phyloP scores from a whole-genome alignment of 106 monocot genomes.

The Dendrobium officinale region DNA sequence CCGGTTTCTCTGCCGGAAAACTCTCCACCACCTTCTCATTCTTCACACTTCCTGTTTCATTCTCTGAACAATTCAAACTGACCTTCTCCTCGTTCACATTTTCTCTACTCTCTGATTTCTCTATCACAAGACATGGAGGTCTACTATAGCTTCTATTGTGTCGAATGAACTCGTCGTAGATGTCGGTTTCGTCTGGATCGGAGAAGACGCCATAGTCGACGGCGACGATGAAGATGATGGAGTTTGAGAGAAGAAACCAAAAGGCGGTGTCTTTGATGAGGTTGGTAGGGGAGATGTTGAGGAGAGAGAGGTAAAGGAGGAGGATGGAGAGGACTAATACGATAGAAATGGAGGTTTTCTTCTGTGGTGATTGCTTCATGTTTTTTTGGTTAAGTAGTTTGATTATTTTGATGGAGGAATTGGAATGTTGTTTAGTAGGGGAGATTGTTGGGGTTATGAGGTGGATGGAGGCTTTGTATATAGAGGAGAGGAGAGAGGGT shows the following conservation, averaged over 20 bases:
- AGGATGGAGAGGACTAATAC: constrained; percentile 50
- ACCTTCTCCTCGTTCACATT: no score
- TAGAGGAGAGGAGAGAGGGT: background rate
- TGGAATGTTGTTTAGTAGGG: background rate
- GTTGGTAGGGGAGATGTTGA: constrained; percentile 31
- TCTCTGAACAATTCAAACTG: no score
- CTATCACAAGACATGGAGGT: background rate
- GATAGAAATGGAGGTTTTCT: constrained; percentile 46
- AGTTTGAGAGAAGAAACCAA: constrained; percentile 78
- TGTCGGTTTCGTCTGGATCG: constrained; percentile 1
- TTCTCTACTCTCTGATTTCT: background rate
- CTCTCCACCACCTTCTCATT: background rate
- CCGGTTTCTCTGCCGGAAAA: constrained; percentile 7
- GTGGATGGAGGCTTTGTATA: background rate
- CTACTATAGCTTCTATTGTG: background rate
- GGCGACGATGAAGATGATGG: constrained; percentile 62
- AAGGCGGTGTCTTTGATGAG: constrained; percentile 67
- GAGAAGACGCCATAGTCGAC: constrained; percentile 47
- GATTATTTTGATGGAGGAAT: background rate
- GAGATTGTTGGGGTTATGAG: background rate
- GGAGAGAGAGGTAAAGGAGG: constrained; percentile 59
- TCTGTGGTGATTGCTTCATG: background rate
- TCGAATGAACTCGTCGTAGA: constrained; percentile 28
- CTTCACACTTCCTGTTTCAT: background rate
- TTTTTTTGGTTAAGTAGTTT: background rate